Percentiles rank a stretch among this genome's conserved stretches.
These are phyloP conservation scores for Porodaedalea pini DNA, from an alignment of 1,284 basidiomycete species.

Conservation along the genomic window DNA sequence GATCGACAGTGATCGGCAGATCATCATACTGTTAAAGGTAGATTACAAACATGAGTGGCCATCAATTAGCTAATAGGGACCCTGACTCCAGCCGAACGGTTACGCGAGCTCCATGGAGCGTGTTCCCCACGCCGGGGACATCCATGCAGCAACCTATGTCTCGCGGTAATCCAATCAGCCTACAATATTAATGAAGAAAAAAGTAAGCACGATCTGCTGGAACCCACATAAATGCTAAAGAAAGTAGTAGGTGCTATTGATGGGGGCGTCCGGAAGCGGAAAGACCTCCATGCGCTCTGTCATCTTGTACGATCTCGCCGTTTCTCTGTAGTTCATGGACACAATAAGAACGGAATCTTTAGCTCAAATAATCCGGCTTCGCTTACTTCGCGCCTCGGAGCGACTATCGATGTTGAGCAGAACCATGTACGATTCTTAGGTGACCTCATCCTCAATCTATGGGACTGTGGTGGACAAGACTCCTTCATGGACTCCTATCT, in stretches of 20 bases:
- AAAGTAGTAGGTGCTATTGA: constrained; percentile 75
- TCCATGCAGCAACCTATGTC: no score
- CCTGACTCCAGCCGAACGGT: no score
- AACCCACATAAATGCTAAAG: no score
- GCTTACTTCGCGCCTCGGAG: constrained; percentile 87
- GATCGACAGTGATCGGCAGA: no score
- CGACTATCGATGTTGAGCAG: constrained; percentile 97
- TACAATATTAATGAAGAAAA: no score
- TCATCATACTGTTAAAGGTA: no score
- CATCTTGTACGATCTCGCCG: constrained; percentile 70
- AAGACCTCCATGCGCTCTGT: constrained; percentile 98
- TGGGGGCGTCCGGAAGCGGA: constrained; percentile 89
- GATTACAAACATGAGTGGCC: no score
- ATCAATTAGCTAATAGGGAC: no score
- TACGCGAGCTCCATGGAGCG: no score
- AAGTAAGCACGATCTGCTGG: no score
- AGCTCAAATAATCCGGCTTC: constrained; percentile 94
- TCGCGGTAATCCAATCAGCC: no score
- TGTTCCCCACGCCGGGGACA: no score
- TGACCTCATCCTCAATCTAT: constrained; percentile 89
- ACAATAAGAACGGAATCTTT: constrained; percentile 15
- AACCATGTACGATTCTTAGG: constrained; percentile 97
- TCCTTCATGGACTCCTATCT: constrained; percentile 97
- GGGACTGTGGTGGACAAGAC: constrained; percentile 99
- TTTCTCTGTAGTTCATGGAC: not conserved